A percentile compares a stretch with the other conserved stretches of the same genome.
phyloP scores from a whole-genome alignment of 257 asterid genomes.

The Solanum gandarillasii region DNA sequence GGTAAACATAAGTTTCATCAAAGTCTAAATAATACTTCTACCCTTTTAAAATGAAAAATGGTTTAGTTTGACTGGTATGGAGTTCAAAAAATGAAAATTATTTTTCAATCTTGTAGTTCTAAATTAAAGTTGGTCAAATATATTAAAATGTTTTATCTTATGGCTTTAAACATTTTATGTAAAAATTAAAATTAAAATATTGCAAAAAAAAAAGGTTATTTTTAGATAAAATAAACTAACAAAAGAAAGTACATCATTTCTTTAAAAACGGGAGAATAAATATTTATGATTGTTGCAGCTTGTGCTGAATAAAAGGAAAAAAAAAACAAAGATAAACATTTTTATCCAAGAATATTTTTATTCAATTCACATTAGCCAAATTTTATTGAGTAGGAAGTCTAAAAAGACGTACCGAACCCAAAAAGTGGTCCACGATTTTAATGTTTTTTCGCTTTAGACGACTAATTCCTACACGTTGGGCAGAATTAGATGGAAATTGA shows the following conservation, averaged over 20 bases:
- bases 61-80: background rate
- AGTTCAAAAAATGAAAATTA: too few species aligned
- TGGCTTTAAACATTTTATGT: too few species aligned
- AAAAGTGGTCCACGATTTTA: constrained; percentile 9
- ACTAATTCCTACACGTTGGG: constrained; percentile 1
- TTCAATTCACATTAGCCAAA: background rate
- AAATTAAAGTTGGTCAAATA: too few species aligned
- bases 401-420: background rate
- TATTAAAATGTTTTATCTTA: too few species aligned
- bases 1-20: background rate
- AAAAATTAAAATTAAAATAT: too few species aligned
- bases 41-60: background rate
- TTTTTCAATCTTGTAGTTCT: too few species aligned
- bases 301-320: background rate
- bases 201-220: too few species aligned
- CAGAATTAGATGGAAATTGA: constrained; percentile 14
- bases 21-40: background rate
- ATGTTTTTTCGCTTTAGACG: background rate
- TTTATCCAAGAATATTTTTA: too few species aligned
- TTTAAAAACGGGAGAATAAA: background rate
- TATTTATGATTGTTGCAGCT: background rate
- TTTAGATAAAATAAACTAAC: background rate
- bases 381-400: background rate
- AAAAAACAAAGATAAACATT: background rate
- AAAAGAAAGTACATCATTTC: background rate